Conservation (phyloP, 2,329 filamentous ascomycete genomes). For the Beauveria scarabaeidicola region DNA sequence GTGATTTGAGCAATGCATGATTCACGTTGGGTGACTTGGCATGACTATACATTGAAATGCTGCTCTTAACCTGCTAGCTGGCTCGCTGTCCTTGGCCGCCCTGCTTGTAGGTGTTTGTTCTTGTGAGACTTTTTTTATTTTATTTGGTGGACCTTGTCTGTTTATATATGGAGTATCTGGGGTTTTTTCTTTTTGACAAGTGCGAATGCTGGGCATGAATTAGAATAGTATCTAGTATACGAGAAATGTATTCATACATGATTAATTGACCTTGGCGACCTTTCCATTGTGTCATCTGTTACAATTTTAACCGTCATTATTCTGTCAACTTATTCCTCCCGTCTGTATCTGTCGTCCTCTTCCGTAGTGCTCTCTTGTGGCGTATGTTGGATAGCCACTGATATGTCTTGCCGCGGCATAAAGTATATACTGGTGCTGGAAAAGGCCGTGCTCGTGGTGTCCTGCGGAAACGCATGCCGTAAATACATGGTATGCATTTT, state of each 20-base stretch:
- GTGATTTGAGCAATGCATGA: not conserved
- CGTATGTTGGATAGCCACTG: too few species aligned
- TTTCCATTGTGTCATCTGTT: too few species aligned
- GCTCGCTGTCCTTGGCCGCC: not conserved
- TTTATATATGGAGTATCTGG: not conserved
- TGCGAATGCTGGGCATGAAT: not conserved
- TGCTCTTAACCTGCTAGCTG: not conserved
- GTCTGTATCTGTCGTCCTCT: too few species aligned
- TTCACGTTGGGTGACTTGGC: not conserved
- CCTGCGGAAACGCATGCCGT: constrained; percentile 29
- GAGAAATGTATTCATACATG: constrained; percentile 7
- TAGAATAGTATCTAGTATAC: constrained; percentile 7
- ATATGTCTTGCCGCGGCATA: constrained; percentile 10
- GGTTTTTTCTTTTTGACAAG: not conserved
- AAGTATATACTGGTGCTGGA: constrained; percentile 35
- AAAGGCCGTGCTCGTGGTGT: constrained; percentile 27
- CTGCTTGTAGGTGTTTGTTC: too few species aligned
- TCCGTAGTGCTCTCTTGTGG: too few species aligned
- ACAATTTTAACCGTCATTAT: too few species aligned
- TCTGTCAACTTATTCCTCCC: too few species aligned
- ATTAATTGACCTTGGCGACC: not conserved
- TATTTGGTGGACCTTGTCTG: not conserved
- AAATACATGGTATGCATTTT: constrained; percentile 25
- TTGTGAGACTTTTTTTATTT: not conserved
- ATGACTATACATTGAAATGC: not conserved